Conservation (phyloP, 2,329 filamentous ascomycete species). For the Cercospora sojina region DNA sequence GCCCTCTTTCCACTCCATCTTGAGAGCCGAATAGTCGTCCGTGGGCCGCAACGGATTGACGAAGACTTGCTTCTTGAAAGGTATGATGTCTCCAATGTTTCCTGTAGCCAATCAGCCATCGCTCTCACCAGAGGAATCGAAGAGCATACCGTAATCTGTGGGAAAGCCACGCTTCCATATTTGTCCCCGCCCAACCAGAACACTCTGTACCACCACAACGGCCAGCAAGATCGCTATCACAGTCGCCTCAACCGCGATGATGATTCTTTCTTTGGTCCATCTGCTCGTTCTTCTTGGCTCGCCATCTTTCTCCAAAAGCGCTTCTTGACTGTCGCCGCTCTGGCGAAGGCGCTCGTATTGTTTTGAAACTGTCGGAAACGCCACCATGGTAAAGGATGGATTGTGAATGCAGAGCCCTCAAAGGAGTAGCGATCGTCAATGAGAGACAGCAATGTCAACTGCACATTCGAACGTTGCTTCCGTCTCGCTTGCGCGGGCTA, state of each 20-base stretch:
- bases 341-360: not conserved
- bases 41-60: conserved; percentile 9
- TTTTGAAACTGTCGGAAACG: not conserved
- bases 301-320: conserved; percentile 2
- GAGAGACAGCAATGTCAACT: not conserved
- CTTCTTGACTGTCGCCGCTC: conserved; percentile 1
- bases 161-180: not conserved
- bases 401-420: not conserved
- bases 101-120: not conserved
- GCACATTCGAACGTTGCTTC: not conserved
- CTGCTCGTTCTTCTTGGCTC: not conserved
- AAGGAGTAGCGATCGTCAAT: not conserved
- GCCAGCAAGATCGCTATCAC: conserved; percentile 4
- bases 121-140: too few relatives aligned
- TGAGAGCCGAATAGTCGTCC: not conserved
- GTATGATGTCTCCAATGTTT: conserved; percentile 6
- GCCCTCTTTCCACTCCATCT: conserved; percentile 10
- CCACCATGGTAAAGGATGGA: not conserved
- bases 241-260: not conserved
- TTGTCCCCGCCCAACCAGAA: not conserved
- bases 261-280: not conserved
- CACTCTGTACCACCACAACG: not conserved
- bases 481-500: not conserved
- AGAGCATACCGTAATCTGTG: conserved; percentile 5
- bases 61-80: conserved; percentile 5